Evolutionary conservation across 805 yeast genomes (phyloP), one percentile per base, ranked within the genome.

Genomic region (Kuraishia hungarica): DNA sequence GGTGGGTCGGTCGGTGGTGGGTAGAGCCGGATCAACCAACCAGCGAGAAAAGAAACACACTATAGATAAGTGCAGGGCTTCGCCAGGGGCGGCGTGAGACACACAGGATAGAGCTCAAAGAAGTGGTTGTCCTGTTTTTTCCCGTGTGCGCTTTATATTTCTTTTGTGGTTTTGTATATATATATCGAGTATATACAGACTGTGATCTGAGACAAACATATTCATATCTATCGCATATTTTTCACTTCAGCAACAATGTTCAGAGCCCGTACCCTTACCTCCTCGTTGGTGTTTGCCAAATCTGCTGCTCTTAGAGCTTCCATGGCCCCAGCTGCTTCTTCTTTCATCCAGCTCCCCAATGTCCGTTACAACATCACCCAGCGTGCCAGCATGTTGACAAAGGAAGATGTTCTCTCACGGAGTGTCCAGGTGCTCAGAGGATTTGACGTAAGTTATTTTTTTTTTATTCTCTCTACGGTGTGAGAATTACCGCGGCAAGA

Each of bases 401-500:
- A 83, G 68, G 87, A 84, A 48, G 97, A 89, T 68, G 92, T 92
- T 60, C 81, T 90, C 62, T 77, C 81, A 60, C 84, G 97, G 74
- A 87, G 94, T 54, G 74, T 86, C 59, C 89, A 87, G 64, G 96
- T 94, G 56, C 78, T 86, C 70, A 77, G 77, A 67, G 78, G 84
- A 35, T 82, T 84, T 62, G 82, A 78, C 51, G 54, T 59, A 51
- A 59, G 57, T 56, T 26, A 13, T 8, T 35, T 35, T 13, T 35
- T 35, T 35, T 35, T 35, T 35, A 13, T 15, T 7, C 43, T 35
- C 29, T 5, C 10, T 26, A 26, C 29, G 29, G n/a, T n/a, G n/a
- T n/a, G n/a, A n/a, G n/a, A 26, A 10, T 26, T 10, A 26, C 29
- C 8, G 10, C 10, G 29, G 29, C n/a, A n/a, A 26, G 29, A 6